phyloP scores from a whole-genome alignment of 228 moss, liverwort and hornwort genomes.

The Sphagnum magellanicum region DNA sequence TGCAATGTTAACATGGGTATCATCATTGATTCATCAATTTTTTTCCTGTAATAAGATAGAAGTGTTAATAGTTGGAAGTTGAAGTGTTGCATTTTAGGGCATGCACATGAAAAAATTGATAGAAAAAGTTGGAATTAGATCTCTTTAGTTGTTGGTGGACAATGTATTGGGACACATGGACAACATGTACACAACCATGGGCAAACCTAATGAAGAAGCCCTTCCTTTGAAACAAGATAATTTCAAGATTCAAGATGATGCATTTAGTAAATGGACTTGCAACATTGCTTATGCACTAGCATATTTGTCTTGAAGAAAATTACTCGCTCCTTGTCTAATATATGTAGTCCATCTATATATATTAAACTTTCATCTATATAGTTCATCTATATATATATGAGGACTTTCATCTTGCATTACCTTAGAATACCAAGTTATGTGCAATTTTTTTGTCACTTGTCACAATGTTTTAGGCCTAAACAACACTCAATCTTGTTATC shows the following conservation, averaged over 20 bases:
- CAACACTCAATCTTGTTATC: neutral
- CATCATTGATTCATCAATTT: no score
- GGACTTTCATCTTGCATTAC: no score
- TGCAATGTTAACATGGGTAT: neutral
- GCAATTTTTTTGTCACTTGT: neutral
- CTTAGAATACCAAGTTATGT: no score
- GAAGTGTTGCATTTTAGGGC: neutral
- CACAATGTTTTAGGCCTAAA: neutral
- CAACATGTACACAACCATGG: slow-evolving; percentile 34
- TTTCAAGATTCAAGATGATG: slow-evolving; percentile 27
- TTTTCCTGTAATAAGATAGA: neutral
- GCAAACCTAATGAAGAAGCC: slow-evolving; percentile 27
- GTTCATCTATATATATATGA: no score
- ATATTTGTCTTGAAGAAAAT: slow-evolving; percentile 1
- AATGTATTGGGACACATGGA: slow-evolving; percentile 40
- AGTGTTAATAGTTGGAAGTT: neutral
- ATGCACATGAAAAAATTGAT: slow-evolving; percentile 33
- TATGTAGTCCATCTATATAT: no score
- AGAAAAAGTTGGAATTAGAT: slow-evolving; percentile 17
- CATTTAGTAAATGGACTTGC: slow-evolving; percentile 14
- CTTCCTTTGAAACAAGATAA: slow-evolving; percentile 29
- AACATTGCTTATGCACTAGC: no score
- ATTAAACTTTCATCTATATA: no score
- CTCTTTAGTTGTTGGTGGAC: slow-evolving; percentile 20
- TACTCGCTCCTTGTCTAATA: neutral